These are phyloP conservation scores for Rosa multiflora DNA, from an alignment of 306 rosid genomes.

Conservation along the genomic window DNA sequence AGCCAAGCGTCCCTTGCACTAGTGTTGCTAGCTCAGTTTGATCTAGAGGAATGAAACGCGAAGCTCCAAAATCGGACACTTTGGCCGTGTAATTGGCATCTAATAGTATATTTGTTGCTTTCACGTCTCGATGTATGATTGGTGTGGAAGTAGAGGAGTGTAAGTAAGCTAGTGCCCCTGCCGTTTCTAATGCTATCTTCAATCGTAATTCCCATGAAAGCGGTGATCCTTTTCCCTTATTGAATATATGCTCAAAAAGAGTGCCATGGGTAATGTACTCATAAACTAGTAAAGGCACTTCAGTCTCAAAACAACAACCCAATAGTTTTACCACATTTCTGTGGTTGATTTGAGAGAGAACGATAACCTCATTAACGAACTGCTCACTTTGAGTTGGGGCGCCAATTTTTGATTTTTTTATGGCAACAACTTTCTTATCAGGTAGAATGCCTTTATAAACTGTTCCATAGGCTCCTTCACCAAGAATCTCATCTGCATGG, in stretches of 20 bases:
- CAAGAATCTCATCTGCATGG: slow-evolving; percentile 3
- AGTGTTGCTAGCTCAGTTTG: background rate
- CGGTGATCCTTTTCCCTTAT: background rate
- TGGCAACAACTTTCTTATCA: slow-evolving; percentile 13
- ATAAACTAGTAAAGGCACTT: slow-evolving; percentile 18
- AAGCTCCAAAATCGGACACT: slow-evolving; percentile 14
- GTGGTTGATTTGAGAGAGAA: slow-evolving; percentile 30
- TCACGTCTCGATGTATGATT: slow-evolving; percentile 25
- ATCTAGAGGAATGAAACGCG: background rate
- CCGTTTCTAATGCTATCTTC: slow-evolving; percentile 25
- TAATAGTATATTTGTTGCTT: slow-evolving; percentile 15
- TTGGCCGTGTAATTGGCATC: slow-evolving; percentile 9
- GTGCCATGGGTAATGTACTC: slow-evolving; percentile 25
- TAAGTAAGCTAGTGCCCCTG: slow-evolving; percentile 25
- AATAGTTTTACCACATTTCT: slow-evolving; percentile 27
- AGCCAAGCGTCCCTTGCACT: background rate
- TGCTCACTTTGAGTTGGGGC: background rate
- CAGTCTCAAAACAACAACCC: slow-evolving; percentile 31
- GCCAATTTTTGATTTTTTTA: slow-evolving; percentile 19
- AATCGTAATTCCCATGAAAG: slow-evolving; percentile 22
- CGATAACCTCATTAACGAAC: slow-evolving; percentile 26
- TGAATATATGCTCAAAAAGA: slow-evolving; percentile 14
- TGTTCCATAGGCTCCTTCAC: slow-evolving; percentile 15
- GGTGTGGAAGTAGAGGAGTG: slow-evolving; percentile 14
- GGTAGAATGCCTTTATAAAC: slow-evolving; percentile 8